Evolutionary conservation across 352 stramenopile genomes (phyloP).

Genomic region (Globisporangium cylindrosporum): DNA sequence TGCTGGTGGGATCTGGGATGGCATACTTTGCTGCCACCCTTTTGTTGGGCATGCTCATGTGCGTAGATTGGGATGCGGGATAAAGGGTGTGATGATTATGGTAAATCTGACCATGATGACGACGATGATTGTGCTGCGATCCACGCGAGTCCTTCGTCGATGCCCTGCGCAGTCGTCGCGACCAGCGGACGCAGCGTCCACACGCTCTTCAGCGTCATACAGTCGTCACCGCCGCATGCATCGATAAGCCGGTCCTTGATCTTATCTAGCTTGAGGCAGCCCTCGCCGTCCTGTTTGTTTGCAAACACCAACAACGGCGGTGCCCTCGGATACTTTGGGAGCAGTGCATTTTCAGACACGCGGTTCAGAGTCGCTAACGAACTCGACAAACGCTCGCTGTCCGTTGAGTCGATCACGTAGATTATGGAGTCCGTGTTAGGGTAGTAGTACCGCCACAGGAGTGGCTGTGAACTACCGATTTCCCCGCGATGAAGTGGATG

Average conservation of each 20-base stretch:
- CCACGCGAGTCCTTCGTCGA: background rate
- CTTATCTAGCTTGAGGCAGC: background rate
- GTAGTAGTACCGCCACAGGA: slow-evolving; percentile 29
- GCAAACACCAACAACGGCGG: slow-evolving; percentile 4
- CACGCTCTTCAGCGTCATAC: background rate
- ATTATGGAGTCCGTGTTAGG: slow-evolving; percentile 27
- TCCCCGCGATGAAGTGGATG: slow-evolving; percentile 19
- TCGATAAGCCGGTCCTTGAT: background rate
- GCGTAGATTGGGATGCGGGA: too few relatives aligned
- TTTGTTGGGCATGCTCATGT: too few relatives aligned
- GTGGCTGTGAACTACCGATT: slow-evolving; percentile 21
- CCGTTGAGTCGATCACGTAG: slow-evolving; percentile 28
- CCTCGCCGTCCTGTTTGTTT: slow-evolving; percentile 14
- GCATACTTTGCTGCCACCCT: too few relatives aligned
- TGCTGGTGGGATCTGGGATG: too few relatives aligned
- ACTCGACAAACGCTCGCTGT: slow-evolving; percentile 22
- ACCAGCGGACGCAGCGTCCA: slow-evolving; percentile 1
- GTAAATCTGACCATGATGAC: too few relatives aligned
- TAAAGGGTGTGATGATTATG: too few relatives aligned
- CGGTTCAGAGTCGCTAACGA: slow-evolving; percentile 21
- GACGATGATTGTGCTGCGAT: background rate
- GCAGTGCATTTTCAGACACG: slow-evolving; percentile 14
- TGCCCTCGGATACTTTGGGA: too few relatives aligned
- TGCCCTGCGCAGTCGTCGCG: background rate
- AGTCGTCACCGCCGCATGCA: too few relatives aligned